A percentile compares a stretch with the other conserved stretches of the same genome.
Evolutionary conservation across 2,329 filamentous ascomycete species (phyloP).

Genomic region (Fusarium chaquense): DNA sequence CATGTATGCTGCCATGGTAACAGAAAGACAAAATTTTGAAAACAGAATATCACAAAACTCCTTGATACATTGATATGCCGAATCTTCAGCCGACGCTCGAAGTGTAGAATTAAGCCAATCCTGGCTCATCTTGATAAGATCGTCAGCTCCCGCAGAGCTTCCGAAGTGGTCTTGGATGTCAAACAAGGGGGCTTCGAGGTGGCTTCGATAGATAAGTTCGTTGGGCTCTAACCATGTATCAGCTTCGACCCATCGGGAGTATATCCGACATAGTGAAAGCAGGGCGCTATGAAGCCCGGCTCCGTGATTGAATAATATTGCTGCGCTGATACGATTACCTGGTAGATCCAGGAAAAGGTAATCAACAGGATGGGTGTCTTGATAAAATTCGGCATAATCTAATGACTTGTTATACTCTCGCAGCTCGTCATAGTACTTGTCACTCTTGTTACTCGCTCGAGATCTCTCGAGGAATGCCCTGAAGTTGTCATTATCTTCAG

Average conservation of each 20-base stretch:
- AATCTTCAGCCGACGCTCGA: not conserved
- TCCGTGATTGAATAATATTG: not conserved
- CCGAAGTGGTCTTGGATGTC: not conserved
- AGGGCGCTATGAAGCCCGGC: rapidly evolving
- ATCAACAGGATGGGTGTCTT: not conserved
- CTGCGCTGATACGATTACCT: not conserved
- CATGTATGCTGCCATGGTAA: not conserved
- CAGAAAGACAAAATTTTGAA: not conserved
- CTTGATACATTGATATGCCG: not conserved
- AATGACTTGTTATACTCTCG: not conserved
- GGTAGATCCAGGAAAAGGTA: not conserved
- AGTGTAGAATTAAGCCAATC: not conserved
- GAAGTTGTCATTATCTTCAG: not conserved
- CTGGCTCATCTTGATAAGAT: not conserved
- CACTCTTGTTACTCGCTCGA: too few species aligned
- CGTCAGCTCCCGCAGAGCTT: rapidly evolving
- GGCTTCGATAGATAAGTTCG: not conserved
- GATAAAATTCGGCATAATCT: too few species aligned
- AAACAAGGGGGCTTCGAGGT: not conserved
- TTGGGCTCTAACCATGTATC: not conserved
- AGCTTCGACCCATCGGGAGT: not conserved
- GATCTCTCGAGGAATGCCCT: not conserved
- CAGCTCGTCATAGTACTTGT: too few species aligned
- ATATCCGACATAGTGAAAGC: not conserved
- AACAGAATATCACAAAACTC: not conserved